Conservation (phyloP, 192 early-diverging fungal genomes). For the Diversispora epigaea region DNA sequence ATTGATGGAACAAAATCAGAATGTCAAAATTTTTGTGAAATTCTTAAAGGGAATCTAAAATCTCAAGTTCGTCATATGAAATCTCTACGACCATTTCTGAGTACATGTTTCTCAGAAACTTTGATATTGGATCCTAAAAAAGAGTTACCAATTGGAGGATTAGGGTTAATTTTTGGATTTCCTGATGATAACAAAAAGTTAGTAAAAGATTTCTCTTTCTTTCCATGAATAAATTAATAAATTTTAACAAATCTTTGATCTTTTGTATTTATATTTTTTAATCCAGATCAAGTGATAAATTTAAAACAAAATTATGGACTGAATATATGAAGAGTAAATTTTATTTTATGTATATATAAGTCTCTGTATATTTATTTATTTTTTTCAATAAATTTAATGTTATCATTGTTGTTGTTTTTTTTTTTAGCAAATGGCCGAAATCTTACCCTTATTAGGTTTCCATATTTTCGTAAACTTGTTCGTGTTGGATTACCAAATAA, state of each 20-base stretch:
- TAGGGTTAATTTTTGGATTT: slow-evolving; percentile 74
- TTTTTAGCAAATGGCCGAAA: slow-evolving; percentile 71
- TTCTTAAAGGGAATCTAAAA: slow-evolving; percentile 70
- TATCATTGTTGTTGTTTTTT: not conserved
- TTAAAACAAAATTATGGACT: slow-evolving; percentile 73
- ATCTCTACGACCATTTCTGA: slow-evolving; percentile 72
- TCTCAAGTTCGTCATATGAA: slow-evolving; percentile 75
- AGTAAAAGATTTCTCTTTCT: not conserved
- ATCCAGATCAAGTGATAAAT: slow-evolving; percentile 52
- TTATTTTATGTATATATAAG: not conserved
- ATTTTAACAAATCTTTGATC: not conserved
- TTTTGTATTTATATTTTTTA: not conserved
- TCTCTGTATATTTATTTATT: not conserved
- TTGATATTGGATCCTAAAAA: slow-evolving; percentile 54
- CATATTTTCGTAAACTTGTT: slow-evolving; percentile 84
- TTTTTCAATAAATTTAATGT: not conserved
- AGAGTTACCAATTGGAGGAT: slow-evolving; percentile 54
- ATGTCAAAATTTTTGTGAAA: slow-evolving; percentile 81
- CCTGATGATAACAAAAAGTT: slow-evolving; percentile 72
- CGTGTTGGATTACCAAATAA: slow-evolving; percentile 84
- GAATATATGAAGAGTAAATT: slow-evolving; percentile 68
- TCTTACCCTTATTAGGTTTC: slow-evolving; percentile 73
- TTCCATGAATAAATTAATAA: not conserved
- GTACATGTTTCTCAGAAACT: slow-evolving; percentile 81
- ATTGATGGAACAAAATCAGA: slow-evolving; percentile 63